phyloP scores from a whole-genome alignment of 176 grass and related monocot species.

The Oryza officinalis region DNA sequence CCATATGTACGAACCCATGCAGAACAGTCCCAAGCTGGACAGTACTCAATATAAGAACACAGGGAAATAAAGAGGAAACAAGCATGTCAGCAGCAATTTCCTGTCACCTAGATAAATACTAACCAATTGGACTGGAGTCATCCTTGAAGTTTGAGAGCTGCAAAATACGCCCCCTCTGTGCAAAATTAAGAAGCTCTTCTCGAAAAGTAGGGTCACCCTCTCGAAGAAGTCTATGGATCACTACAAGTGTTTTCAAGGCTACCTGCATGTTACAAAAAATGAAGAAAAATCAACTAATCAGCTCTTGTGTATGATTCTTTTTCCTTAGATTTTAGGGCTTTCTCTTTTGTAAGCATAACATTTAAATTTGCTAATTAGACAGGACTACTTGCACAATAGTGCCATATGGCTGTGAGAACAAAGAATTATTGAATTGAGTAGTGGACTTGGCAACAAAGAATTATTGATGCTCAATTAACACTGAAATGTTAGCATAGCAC shows the following conservation, averaged over 20 bases:
- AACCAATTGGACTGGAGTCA: slow-evolving; percentile 92
- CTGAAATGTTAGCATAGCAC: background rate
- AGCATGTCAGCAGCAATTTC: background rate
- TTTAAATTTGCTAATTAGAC: background rate
- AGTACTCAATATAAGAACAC: slow-evolving; percentile 16
- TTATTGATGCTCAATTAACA: background rate
- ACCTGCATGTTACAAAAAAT: slow-evolving; percentile 51
- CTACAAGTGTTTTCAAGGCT: slow-evolving; percentile 86
- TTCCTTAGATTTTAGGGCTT: background rate
- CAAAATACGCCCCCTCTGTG: slow-evolving; percentile 84
- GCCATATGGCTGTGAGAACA: background rate
- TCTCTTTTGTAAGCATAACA: background rate
- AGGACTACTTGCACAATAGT: background rate
- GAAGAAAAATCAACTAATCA: background rate
- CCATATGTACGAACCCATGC: slow-evolving; percentile 97
- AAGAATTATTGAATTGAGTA: background rate
- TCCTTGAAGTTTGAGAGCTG: slow-evolving; percentile 99
- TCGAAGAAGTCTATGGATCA: slow-evolving; percentile 90
- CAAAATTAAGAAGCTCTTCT: slow-evolving; percentile 96
- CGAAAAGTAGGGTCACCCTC: slow-evolving; percentile 96
- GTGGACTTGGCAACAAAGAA: background rate
- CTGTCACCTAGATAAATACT: slow-evolving; percentile 27
- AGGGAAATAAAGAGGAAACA: slow-evolving; percentile 14
- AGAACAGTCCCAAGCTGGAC: slow-evolving; percentile 97
- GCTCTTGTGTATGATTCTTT: background rate